These are phyloP conservation scores for Scleroderma bovista DNA, from an alignment of 768 basidiomycete genomes.

Conservation along the genomic window DNA sequence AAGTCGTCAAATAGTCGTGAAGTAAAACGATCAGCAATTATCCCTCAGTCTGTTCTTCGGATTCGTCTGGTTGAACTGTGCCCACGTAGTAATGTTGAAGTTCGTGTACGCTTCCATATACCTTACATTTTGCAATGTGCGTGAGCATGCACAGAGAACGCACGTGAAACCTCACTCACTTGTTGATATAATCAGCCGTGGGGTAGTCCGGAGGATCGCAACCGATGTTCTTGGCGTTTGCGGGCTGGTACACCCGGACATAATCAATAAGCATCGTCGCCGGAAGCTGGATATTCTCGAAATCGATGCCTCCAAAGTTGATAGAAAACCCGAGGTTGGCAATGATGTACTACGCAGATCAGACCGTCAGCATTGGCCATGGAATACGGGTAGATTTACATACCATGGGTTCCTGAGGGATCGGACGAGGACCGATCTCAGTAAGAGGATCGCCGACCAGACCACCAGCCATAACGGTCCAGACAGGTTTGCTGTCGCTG, in stretches of 20 bases:
- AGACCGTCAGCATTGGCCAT: background rate
- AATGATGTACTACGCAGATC: constrained; percentile 51
- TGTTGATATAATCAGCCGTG: constrained; percentile 69
- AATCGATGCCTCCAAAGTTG: constrained; percentile 64
- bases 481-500: constrained; percentile 46
- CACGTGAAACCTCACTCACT: constrained; percentile 43
- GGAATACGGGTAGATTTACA: constrained; percentile 2
- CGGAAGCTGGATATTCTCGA: constrained; percentile 48
- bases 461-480: constrained; percentile 49
- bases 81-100: constrained; percentile 42
- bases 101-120: constrained; percentile 44
- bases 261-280: constrained; percentile 72
- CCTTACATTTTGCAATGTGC: constrained; percentile 18
- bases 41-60: constrained; percentile 50
- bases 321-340: constrained; percentile 65
- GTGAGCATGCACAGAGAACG: background rate
- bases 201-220: constrained; percentile 72
- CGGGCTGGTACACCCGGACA: constrained; percentile 69
- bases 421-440: constrained; percentile 51
- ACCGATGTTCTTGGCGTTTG: constrained; percentile 45
- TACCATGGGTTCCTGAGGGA: constrained; percentile 73
- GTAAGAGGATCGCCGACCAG: constrained; percentile 45
- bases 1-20: background rate
- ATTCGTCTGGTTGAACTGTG: constrained; percentile 44
- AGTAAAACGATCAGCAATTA: constrained; percentile 18